Conservation (phyloP, 768 basidiomycete genomes). For the Nidularia pulvinata region DNA sequence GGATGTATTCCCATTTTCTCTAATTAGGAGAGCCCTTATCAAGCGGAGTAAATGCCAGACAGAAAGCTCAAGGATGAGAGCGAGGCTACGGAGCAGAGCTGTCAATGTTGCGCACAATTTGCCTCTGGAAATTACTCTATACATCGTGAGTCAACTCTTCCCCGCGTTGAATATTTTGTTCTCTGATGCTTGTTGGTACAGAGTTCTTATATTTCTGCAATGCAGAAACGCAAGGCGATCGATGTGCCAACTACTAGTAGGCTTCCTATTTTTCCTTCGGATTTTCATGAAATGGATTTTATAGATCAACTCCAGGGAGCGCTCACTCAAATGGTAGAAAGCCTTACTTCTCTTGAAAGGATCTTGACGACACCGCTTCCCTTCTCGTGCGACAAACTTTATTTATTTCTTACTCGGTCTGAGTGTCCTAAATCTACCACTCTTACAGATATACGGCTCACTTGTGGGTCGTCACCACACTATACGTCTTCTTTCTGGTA, state of each 20-base stretch:
- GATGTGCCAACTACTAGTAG: slow-evolving; percentile 65
- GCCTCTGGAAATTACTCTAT: slow-evolving; percentile 69
- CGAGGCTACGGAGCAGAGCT: slow-evolving; percentile 40
- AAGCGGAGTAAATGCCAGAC: slow-evolving; percentile 49
- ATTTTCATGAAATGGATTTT: background rate
- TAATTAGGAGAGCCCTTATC: slow-evolving; percentile 45
- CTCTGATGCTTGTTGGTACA: slow-evolving; percentile 19
- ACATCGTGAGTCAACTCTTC: slow-evolving; percentile 42
- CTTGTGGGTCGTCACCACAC: slow-evolving; percentile 63
- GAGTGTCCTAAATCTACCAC: background rate
- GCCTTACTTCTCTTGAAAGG: slow-evolving; percentile 68
- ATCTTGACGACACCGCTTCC: slow-evolving; percentile 79
- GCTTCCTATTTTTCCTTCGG: slow-evolving; percentile 12
- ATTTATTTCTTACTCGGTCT: background rate
- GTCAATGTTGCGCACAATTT: slow-evolving; percentile 50
- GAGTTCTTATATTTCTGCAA: slow-evolving; percentile 66
- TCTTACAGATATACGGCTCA: slow-evolving; percentile 59
- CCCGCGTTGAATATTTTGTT: background rate
- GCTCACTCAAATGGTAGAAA: slow-evolving; percentile 59
- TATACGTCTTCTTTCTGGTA: slow-evolving; percentile 65
- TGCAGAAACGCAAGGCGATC: slow-evolving; percentile 53
- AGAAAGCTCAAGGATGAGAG: slow-evolving; percentile 55
- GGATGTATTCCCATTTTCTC: slow-evolving; percentile 72
- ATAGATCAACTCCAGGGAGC: slow-evolving; percentile 45
- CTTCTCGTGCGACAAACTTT: slow-evolving; percentile 50